Evolutionary conservation across 1,139 yeast genomes (phyloP).

Genomic region (Yamadazyma mexicana): DNA sequence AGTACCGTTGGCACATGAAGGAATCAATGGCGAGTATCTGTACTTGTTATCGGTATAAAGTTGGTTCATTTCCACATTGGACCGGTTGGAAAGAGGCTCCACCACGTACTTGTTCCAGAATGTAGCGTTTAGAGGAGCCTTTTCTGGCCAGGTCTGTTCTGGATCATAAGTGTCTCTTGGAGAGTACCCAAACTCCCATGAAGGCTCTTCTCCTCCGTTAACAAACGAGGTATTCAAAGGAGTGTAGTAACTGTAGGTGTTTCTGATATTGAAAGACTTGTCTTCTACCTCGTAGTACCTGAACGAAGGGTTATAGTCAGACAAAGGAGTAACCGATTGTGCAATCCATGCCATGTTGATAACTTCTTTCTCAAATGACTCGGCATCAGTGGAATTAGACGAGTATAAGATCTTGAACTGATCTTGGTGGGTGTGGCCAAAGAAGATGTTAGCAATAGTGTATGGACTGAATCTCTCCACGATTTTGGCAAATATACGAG

Average conservation of each 20-base stretch:
- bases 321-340: slow-evolving; percentile 66
- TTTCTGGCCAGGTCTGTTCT: slow-evolving; percentile 47
- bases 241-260: slow-evolving; percentile 57
- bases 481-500: slow-evolving; percentile 55
- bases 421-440: slow-evolving; percentile 73
- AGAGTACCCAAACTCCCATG: slow-evolving; percentile 56
- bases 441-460: slow-evolving; percentile 67
- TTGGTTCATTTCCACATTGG: slow-evolving; percentile 5
- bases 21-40: slow-evolving; percentile 54
- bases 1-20: slow-evolving; percentile 42
- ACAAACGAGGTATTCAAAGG: slow-evolving; percentile 51
- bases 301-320: slow-evolving; percentile 66
- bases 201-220: slow-evolving; percentile 50
- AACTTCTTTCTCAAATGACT: slow-evolving; percentile 30
- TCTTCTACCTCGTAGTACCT: slow-evolving; percentile 69
- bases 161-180: slow-evolving; percentile 53
- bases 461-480: slow-evolving; percentile 67
- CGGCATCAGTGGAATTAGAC: slow-evolving; percentile 32
- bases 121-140: slow-evolving; percentile 56
- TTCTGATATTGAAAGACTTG: slow-evolving; percentile 59
- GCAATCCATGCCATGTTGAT: slow-evolving; percentile 64
- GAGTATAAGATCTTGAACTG: slow-evolving; percentile 63
- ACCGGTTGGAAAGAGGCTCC: slow-evolving; percentile 20
- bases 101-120: slow-evolving; percentile 53
- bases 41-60: slow-evolving; percentile 45